Percentiles rank a stretch among this genome's conserved stretches.
Evolutionary conservation across 2,329 filamentous ascomycete genomes (phyloP).

Genomic region (Endocalyx cinctus): DNA sequence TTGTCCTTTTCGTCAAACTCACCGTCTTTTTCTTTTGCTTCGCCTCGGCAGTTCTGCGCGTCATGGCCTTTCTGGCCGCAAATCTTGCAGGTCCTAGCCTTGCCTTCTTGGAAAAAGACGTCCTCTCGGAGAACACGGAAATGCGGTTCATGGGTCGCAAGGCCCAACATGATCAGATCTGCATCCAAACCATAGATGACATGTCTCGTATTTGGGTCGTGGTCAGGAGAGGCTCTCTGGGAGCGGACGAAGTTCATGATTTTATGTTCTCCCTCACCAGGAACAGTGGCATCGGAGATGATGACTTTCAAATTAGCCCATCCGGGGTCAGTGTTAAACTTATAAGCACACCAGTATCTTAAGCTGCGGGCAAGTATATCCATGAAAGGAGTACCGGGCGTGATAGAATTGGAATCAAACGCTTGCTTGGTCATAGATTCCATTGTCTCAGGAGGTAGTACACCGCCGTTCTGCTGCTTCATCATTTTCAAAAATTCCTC

Average conservation of each 20-base stretch:
- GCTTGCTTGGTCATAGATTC: slow-evolving; percentile 74
- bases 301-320: slow-evolving; percentile 97
- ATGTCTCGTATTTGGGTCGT: slow-evolving; percentile 94
- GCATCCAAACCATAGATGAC: slow-evolving; percentile 98
- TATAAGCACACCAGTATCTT: slow-evolving; percentile 96
- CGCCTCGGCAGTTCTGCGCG: slow-evolving; percentile 76
- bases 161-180: slow-evolving; percentile 96
- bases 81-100: slow-evolving; percentile 74
- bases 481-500: slow-evolving; percentile 81
- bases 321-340: slow-evolving; percentile 91
- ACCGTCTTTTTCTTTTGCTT: slow-evolving; percentile 70
- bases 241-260: slow-evolving; percentile 98
- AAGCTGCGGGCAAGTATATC: slow-evolving; percentile 85
- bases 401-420: slow-evolving; percentile 85
- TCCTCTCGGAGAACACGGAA: slow-evolving; percentile 96
- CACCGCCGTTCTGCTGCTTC: slow-evolving; percentile 69
- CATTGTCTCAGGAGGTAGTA: slow-evolving; percentile 55
- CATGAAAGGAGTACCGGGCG: slow-evolving; percentile 98
- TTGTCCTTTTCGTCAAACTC: slow-evolving; percentile 80
- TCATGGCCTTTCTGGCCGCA: slow-evolving; percentile 93
- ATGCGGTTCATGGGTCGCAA: slow-evolving; percentile 95
- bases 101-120: slow-evolving; percentile 88
- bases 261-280: slow-evolving; percentile 97
- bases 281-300: slow-evolving; percentile 96
- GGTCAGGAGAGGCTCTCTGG: slow-evolving; percentile 82